phyloP scores from a whole-genome alignment of 2,329 filamentous ascomycete genomes.

The Fusarium proliferatum region DNA sequence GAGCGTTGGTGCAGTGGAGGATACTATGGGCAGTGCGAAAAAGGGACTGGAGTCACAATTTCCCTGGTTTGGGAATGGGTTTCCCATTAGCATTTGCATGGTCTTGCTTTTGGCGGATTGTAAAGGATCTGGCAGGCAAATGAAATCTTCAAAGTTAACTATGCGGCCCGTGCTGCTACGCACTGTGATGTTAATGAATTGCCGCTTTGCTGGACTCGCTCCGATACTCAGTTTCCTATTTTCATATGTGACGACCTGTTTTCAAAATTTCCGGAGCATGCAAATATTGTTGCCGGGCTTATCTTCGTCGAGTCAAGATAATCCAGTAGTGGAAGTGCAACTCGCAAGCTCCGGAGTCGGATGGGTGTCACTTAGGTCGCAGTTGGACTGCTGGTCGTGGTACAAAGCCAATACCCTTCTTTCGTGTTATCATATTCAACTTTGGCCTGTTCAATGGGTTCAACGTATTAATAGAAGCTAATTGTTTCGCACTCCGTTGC shows the following conservation, averaged over 20 bases:
- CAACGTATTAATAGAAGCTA: neutral
- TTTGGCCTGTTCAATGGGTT: neutral
- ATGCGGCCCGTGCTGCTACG: slow-evolving; percentile 36
- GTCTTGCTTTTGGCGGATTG: slow-evolving; percentile 61
- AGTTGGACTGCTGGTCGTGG: neutral
- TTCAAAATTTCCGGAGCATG: neutral
- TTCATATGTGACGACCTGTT: neutral
- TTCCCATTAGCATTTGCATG: slow-evolving; percentile 63
- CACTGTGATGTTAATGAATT: slow-evolving; percentile 43
- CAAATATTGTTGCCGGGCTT: neutral
- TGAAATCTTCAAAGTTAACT: slow-evolving; percentile 60
- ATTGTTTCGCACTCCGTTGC: neutral
- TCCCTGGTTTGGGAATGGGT: slow-evolving; percentile 54
- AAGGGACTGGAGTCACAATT: slow-evolving; percentile 53
- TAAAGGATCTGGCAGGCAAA: slow-evolving; percentile 64
- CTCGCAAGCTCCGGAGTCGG: too few species aligned
- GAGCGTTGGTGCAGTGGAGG: slow-evolving; percentile 40
- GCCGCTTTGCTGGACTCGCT: slow-evolving; percentile 34
- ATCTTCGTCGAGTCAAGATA: neutral
- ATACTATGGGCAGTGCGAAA: slow-evolving; percentile 47
- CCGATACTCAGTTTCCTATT: slow-evolving; percentile 1
- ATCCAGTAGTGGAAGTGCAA: neutral
- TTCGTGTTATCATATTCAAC: neutral
- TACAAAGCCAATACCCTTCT: neutral
- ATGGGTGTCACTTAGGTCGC: neutral